Conservation (phyloP, 2,329 filamentous ascomycete genomes). For the Calonectria ilicicola region DNA sequence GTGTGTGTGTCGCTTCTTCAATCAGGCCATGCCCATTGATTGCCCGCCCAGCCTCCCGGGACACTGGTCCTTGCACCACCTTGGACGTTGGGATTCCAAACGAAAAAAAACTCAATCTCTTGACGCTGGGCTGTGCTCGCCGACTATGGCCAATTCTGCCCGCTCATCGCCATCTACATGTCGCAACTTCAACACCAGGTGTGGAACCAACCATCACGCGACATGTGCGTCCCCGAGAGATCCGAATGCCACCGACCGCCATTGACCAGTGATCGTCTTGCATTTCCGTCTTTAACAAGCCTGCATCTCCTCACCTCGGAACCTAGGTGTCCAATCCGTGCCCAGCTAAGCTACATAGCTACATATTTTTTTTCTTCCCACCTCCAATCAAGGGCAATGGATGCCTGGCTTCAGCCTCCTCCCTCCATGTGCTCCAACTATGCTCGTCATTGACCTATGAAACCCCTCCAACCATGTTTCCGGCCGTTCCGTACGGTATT, state of each 20-base stretch:
- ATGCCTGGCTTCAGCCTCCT: background rate
- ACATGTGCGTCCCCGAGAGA: slow-evolving; percentile 30
- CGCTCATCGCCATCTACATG: background rate
- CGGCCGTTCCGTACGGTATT: slow-evolving; percentile 1
- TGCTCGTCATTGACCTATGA: background rate
- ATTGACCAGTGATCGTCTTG: background rate
- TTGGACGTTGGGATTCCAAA: background rate
- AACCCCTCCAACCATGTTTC: background rate
- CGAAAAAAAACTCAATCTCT: background rate
- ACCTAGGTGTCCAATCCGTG: background rate
- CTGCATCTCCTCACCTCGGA: background rate
- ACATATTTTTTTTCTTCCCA: background rate
- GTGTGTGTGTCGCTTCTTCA: background rate
- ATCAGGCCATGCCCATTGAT: background rate
- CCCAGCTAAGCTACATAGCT: background rate
- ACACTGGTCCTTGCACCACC: background rate
- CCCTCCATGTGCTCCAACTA: background rate
- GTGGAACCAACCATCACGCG: slow-evolving; percentile 24
- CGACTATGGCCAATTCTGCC: background rate
- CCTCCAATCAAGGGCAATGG: background rate
- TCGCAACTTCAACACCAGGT: slow-evolving; percentile 1
- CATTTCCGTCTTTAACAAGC: background rate
- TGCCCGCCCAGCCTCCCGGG: background rate
- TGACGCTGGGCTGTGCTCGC: background rate
- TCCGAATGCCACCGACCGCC: slow-evolving; percentile 20